Base-by-base conservation (phyloP, 2,329 filamentous ascomycete species). In the Penicillium janthinellum region DNA sequence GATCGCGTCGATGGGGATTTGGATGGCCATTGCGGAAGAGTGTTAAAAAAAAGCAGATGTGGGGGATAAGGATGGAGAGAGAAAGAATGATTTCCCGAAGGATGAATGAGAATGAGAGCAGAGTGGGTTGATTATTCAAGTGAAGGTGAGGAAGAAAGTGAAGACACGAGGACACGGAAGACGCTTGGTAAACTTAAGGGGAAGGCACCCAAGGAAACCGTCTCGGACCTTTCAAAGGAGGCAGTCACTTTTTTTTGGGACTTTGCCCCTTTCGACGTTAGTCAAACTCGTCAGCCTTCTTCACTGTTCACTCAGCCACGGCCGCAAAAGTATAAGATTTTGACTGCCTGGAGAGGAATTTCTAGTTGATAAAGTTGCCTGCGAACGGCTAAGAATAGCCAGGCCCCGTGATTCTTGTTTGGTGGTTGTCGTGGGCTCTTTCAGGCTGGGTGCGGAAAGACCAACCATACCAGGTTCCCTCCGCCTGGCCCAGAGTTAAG, bases 1-100 rank as follows among this genome's bases (percentile, higher is more conserved):
- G 77, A 98, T 81, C 73, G 89, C 87, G 78, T 96, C 93, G 72
- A 98, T 84, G 58, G 95, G 95, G 69, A 99, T 95, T 83, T 91
- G 91, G 74, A 98, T 91, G 77, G 91, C 88, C 92, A 96, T 96
- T 73, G 70, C 77, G 72, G 59, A 28, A 41, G 49, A 22, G 48
- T 20, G 31, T n/a, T 12, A 22, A 22, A 22, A 20, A 17, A 17
- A 35, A 37, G 45, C 47, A 47, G 28, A 28, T 31, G 47, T 25
- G 20, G 34, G 20, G n/a, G 31, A 37, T 38, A 31, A 25, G 38
- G 14, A 45, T 2, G 37, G 20, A 49, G 34, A 37, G 49, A 25
- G 14, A 52, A 28, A 52, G 12, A 39, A 20, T 11, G 25, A 31
- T 31, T 31, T 47, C 44, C 25, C 44, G 31, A 31, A 39, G 31